phyloP scores from a whole-genome alignment of 2,329 filamentous ascomycete species.

The Aspergillus pseudonomiae region DNA sequence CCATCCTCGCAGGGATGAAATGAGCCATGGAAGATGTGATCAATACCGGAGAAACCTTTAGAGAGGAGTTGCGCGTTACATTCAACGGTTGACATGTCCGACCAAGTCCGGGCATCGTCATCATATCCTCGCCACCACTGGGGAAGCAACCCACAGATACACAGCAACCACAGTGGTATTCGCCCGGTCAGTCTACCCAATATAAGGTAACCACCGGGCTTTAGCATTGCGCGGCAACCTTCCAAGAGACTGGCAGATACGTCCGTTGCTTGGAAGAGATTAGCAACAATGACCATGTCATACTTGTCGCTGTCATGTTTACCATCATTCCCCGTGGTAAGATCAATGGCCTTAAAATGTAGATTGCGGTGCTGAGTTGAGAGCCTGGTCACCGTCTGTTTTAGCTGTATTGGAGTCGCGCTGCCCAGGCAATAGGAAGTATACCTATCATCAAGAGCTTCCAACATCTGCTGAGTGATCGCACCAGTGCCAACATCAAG shows the following conservation, averaged over 20 bases:
- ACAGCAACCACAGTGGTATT: neutral
- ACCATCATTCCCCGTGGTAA: neutral
- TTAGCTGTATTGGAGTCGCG: neutral
- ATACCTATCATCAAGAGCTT: neutral
- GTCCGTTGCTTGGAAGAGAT: neutral
- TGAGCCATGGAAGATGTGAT: neutral
- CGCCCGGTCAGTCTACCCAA: neutral
- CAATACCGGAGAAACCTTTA: neutral
- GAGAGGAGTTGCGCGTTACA: neutral
- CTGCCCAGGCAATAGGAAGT: neutral
- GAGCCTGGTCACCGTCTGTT: neutral
- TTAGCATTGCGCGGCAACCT: neutral
- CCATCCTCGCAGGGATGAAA: neutral
- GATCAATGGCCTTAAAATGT: neutral
- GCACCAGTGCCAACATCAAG: neutral
- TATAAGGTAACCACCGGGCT: constrained; percentile 1
- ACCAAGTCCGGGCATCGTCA: neutral
- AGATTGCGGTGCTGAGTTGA: neutral
- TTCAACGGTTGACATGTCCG: neutral
- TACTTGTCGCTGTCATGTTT: neutral
- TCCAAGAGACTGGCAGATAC: neutral
- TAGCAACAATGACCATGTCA: constrained; percentile 3
- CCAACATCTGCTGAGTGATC: neutral
- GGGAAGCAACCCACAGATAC: neutral
- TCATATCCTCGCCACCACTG: constrained; percentile 3